These are phyloP conservation scores for Aurantiochytrium sp. DNA, from an alignment of 108 stramenopile species.

Conservation along the genomic window DNA sequence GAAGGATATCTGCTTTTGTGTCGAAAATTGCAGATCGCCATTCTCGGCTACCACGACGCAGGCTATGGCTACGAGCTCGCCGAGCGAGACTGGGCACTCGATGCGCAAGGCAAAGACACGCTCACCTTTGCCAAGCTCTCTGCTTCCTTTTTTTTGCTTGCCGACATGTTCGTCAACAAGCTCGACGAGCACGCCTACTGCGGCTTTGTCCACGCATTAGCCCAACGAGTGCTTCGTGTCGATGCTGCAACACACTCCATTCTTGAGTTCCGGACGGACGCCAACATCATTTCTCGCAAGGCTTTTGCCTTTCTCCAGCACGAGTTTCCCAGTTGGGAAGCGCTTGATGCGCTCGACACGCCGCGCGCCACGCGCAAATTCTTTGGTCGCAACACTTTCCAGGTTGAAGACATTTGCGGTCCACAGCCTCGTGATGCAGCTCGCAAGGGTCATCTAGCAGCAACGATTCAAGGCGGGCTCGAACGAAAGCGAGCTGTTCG, in stretches of 20 bases:
- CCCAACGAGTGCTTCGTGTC: background rate
- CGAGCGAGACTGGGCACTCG: background rate
- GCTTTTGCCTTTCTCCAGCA: background rate
- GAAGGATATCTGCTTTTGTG: background rate
- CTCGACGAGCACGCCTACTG: background rate
- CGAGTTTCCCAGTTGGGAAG: background rate
- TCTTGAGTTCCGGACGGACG: background rate
- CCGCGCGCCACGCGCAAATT: background rate
- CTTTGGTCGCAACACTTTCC: background rate
- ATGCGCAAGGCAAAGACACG: background rate
- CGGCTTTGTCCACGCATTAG: background rate
- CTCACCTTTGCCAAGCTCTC: background rate
- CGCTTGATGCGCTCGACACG: background rate
- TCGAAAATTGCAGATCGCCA: background rate
- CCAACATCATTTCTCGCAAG: background rate
- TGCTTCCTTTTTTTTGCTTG: background rate
- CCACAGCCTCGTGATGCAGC: background rate
- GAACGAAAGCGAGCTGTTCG: background rate
- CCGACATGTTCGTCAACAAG: background rate
- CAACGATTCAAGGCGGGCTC: background rate
- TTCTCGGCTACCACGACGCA: background rate
- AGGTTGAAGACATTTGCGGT: background rate
- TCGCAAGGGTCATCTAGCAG: background rate
- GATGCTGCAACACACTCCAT: background rate
- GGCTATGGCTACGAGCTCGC: background rate